Base-by-base conservation (phyloP, 129 eudicot genomes). In the Silybum marianum region DNA sequence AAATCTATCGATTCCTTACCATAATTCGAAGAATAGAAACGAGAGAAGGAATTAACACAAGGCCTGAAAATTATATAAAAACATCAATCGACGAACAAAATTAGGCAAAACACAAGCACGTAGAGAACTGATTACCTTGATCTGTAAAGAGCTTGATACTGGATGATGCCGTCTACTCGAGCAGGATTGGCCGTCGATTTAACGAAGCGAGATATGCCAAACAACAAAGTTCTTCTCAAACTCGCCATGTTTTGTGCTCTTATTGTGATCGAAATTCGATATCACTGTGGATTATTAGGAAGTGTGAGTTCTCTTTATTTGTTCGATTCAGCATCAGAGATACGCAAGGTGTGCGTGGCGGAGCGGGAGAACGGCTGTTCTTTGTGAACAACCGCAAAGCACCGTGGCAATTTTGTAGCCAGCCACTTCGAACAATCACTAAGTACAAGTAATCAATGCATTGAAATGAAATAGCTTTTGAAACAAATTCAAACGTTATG, bases 151-250 rank as follows among this genome's bases (percentile, higher is more conserved):
- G 73, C 1, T 4, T 76, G 80, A n/a, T 82, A 75, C 40, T n/a
- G 58, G 19, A 86, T 19, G 18, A 63, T 18, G 48, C 2, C 13
- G 54, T 87, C 44, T 38, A 74, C 6, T 16, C 65, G 78, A 67
- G 78, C 44, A 19, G 88, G 68, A 14, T 69, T 30, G 51, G 74
- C 23, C 0, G 89, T 54, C 21, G 88, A 58, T 71, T 79, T 88
- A 38, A 89, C 76, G 72, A 89, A 38, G 14, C 94, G 90, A 74
- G 91, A 90, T 14, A 93, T 46, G 32, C 82, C 81, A 71, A 77
- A 82, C 69, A 86, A 24, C 8, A 93, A 54, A n/a, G 79, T 85
- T 80, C 89, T 93, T 86, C 96, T 81, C 75, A 89, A 85, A 79
- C 68, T 82, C 76, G 90, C 87, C 98, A 93, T 93, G 11, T 72